Base-by-base conservation (phyloP, 495 filamentous ascomycete species). In the Penicillium chermesinum region DNA sequence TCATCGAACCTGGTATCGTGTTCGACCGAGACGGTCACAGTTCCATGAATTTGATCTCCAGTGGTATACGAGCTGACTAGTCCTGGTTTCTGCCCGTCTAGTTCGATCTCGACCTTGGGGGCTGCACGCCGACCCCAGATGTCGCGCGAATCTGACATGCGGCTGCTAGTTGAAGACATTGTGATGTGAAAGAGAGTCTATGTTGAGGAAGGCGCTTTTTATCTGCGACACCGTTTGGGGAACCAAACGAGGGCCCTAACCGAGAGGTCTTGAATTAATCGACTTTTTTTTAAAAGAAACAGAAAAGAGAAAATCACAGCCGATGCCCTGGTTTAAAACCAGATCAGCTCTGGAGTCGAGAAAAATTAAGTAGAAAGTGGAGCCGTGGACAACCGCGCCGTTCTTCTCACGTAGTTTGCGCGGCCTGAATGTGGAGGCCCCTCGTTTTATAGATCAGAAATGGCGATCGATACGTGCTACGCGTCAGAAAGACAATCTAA, bases 1-100 rank as follows among this genome's bases (percentile, higher is more conserved):
- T 82, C 72, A 50, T 95, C 88, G 64, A 98, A 96, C 36, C 75
- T 72, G 6, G 80, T 84, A 51, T 91, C 85, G 43, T 75, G 68
- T 18, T 77, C 73, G 1, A 75, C 74, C 20, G 81, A 83, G 50
- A 89, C 72, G 6, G 67, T 64, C 2, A 78, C 82, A 19, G 69
- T 72, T 7, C 85, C 83, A 41, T 79, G 65, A 40, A 86, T 79
- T 20, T 64, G 62, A 50, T 86, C 83, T 44, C 76, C 66, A 1
- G 81, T 83, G 7, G 78, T 82, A 57, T 79, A 85, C 13, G 74
- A 71, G 17, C 56, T 73, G 44, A 74, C 65, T 19, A 70, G 70
- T 18, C 66, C 61, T 3, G 61, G 52, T 14, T 44, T 55, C 38
- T 73, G 70, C n/a, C 55, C 58, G 4, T 16, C 49, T 4, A 75